Evolutionary conservation across 345 rosid genomes (phyloP).

Genomic region (Moringa oleifera): DNA sequence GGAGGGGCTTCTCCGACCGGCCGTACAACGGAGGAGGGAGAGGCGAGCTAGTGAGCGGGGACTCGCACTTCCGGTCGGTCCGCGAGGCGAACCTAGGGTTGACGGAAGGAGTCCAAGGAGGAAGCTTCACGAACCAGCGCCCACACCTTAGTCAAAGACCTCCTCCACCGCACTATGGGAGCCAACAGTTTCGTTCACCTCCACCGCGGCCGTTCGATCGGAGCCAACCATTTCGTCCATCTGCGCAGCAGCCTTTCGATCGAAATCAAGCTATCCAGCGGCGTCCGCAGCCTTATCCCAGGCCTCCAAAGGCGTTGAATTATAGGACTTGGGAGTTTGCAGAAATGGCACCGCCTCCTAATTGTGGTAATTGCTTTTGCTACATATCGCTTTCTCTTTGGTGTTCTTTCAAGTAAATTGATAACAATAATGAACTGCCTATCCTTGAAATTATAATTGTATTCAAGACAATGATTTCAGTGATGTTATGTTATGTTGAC

Average conservation of each 20-base stretch:
- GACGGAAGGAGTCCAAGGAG: conserved; percentile 26
- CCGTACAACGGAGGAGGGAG: conserved; percentile 31
- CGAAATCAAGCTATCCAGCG: conserved; percentile 40
- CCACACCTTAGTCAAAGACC: conserved; percentile 7
- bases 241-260: conserved; percentile 32
- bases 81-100: conserved; percentile 37
- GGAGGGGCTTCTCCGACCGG: conserved; percentile 54
- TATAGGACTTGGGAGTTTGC: conserved; percentile 77
- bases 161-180: conserved; percentile 16
- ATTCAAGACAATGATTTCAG: too few relatives aligned
- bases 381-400: too few relatives aligned
- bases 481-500: too few relatives aligned
- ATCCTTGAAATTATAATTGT: too few relatives aligned
- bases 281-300: conserved; percentile 32
- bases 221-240: conserved; percentile 23
- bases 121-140: conserved; percentile 11
- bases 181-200: conserved; percentile 27
- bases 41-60: conserved; percentile 32
- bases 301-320: conserved; percentile 51
- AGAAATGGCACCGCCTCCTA: conserved; percentile 40
- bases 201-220: conserved; percentile 24
- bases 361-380: conserved; percentile 38
- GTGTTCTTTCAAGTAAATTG: too few relatives aligned
- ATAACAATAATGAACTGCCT: too few relatives aligned
- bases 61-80: conserved; percentile 42